Base-by-base conservation (phyloP, 495 filamentous ascomycete genomes). In the Beverwykella pulmonaria region DNA sequence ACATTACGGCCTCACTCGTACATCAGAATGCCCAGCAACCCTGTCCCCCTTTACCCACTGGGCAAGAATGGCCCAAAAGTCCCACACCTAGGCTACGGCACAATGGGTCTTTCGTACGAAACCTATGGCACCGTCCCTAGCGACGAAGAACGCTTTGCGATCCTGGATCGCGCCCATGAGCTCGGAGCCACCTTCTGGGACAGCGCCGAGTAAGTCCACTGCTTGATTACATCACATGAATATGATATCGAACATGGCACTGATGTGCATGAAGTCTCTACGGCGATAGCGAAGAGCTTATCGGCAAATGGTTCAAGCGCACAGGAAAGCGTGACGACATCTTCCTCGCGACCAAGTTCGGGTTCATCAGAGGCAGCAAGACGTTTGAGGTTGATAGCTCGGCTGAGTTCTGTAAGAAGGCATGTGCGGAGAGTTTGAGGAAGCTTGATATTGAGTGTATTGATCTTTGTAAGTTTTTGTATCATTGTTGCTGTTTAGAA, bases 181-280 rank as follows among this genome's bases (percentile, higher is more conserved):
- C 71, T 82, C 14, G 88, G 87, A 1, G 75, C 80, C 36, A 82
- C 67, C 0, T 83, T 84, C 59, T 89, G 87, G 87, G 87, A 90
- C 68, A 82, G 78, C 15, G 81, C 86, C 25, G 82, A 88, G 68
- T 72, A 69, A 32, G 53, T 26, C 27, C 19, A 17, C 58, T 30
- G 34, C 32, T 6, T 29, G 17, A 30, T 15, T 25, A 10, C 44
- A 5, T 7, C 9, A 4, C 7, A 19, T 34, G 4, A 34, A 34
- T 34, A 34, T 4, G 5, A 34, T 34, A 12, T 34, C 30, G n/a
- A n/a, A 34, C 30, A 34, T 5, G 53, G 14, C 53, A 27, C 49
- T 67, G 15, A 61, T 27, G 22, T 50, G 32, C 32, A 9, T 6
- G 15, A 19, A 71, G 61, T 54, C 53, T 71, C 10, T 82, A 81